A percentile compares a stretch with the other conserved stretches of the same genome.
These are phyloP conservation scores for Amaranthus cruentus DNA, from an alignment of 148 eudicot genomes.

Conservation along the genomic window DNA sequence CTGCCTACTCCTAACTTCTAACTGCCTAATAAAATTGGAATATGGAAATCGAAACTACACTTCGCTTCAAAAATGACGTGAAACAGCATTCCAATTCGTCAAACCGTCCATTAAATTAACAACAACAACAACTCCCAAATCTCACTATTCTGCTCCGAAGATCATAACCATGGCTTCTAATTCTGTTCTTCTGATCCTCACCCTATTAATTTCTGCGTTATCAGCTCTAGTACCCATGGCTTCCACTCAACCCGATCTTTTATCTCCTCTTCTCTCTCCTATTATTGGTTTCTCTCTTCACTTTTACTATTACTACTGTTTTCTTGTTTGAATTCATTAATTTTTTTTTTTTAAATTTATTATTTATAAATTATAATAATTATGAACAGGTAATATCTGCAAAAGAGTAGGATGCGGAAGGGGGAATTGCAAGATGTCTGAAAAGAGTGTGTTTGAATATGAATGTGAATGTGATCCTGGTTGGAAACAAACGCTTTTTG, in stretches of 20 bases:
- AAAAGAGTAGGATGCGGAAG: conserved; percentile 57
- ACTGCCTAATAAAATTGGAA: neutral
- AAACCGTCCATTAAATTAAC: neutral
- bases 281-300: conserved; percentile 13
- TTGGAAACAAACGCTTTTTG: conserved; percentile 52
- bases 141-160: neutral
- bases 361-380: no score
- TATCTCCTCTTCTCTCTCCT: conserved; percentile 30
- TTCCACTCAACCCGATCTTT: neutral
- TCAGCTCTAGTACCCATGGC: neutral
- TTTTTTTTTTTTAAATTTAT: neutral
- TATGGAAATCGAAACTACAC: neutral
- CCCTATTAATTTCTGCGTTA: neutral
- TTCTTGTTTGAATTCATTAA: neutral
- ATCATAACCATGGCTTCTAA: conserved; percentile 21
- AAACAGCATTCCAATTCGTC: neutral
- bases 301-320: neutral
- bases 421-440: conserved; percentile 51
- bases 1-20: neutral
- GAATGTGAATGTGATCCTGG: conserved; percentile 67
- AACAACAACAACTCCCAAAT: neutral
- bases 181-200: conserved; percentile 5
- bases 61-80: neutral
- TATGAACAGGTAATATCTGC: conserved; percentile 43
- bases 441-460: conserved; percentile 29